phyloP scores from a whole-genome alignment of 371 early-diverging fungal species.

The Mucor plumbeus region DNA sequence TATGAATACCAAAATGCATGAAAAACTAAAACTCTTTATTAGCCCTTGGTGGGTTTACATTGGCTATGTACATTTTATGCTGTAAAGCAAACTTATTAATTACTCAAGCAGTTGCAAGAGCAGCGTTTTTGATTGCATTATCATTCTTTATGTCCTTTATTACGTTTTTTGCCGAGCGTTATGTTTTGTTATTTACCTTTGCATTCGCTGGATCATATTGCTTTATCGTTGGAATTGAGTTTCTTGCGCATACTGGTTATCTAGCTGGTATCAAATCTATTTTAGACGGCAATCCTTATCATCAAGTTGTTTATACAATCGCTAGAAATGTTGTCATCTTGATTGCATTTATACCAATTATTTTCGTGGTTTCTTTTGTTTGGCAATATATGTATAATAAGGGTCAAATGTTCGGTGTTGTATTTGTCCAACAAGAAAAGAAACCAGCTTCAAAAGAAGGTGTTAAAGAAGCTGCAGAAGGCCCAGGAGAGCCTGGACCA shows the following conservation, averaged over 20 bases:
- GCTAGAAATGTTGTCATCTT: constrained; percentile 17
- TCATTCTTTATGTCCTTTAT: constrained; percentile 25
- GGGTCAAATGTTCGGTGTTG: constrained; percentile 26
- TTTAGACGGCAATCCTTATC: constrained; percentile 26
- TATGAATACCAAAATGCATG: not conserved
- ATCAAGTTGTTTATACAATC: constrained; percentile 25
- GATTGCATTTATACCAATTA: constrained; percentile 19
- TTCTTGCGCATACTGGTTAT: constrained; percentile 30
- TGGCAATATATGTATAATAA: constrained; percentile 28
- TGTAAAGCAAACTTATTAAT: constrained; percentile 25
- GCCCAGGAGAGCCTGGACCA: constrained; percentile 4
- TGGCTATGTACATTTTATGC: constrained; percentile 28
- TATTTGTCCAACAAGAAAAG: not conserved
- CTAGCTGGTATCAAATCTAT: constrained; percentile 28
- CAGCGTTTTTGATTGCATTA: constrained; percentile 19
- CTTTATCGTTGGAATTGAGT: constrained; percentile 42
- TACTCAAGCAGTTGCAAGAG: constrained; percentile 20
- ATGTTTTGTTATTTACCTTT: constrained; percentile 32
- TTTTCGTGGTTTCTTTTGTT: constrained; percentile 25
- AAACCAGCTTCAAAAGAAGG: not conserved
- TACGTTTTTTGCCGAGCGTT: constrained; percentile 26
- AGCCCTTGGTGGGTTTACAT: constrained; percentile 28
- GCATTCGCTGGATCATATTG: constrained; percentile 40
- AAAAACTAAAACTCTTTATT: not conserved
- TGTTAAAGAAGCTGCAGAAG: not conserved